Evolutionary conservation across 2,329 filamentous ascomycete genomes (phyloP).

Genomic region (Lasiodiplodia citricola): DNA sequence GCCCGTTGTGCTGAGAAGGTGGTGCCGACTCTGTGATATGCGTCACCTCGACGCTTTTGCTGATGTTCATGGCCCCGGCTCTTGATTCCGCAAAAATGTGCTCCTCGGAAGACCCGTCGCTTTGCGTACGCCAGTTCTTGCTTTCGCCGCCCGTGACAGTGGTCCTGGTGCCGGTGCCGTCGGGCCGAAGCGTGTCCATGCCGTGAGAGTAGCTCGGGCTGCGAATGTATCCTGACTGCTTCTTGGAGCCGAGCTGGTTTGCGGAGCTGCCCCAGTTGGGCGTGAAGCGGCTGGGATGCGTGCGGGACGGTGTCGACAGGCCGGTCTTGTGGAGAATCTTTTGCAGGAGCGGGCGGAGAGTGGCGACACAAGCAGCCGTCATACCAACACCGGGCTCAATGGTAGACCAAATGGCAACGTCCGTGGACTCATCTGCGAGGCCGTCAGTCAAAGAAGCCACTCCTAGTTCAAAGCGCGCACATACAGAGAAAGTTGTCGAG

Average conservation of each 20-base stretch:
- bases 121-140: slow-evolving; percentile 11
- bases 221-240: slow-evolving; percentile 29
- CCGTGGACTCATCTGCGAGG: slow-evolving; percentile 18
- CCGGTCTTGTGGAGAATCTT: slow-evolving; percentile 33
- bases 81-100: background rate
- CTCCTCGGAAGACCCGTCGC: slow-evolving; percentile 19
- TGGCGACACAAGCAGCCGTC: slow-evolving; percentile 55
- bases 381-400: slow-evolving; percentile 47
- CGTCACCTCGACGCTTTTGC: slow-evolving; percentile 26
- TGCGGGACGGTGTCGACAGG: slow-evolving; percentile 30
- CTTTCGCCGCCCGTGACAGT: slow-evolving; percentile 23
- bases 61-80: slow-evolving; percentile 12
- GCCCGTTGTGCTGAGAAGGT: background rate
- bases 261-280: slow-evolving; percentile 18
- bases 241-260: slow-evolving; percentile 23
- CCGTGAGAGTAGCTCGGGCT: slow-evolving; percentile 18
- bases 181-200: slow-evolving; percentile 25
- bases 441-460: background rate
- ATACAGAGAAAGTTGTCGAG: slow-evolving; percentile 50
- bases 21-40: slow-evolving; percentile 14
- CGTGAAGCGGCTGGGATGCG: slow-evolving; percentile 12
- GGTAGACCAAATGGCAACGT: slow-evolving; percentile 33
- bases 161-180: slow-evolving; percentile 25
- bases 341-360: slow-evolving; percentile 55
- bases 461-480: slow-evolving; percentile 10